phyloP scores from a whole-genome alignment of 805 yeast species.

The Pichia nanzhaoensis region DNA sequence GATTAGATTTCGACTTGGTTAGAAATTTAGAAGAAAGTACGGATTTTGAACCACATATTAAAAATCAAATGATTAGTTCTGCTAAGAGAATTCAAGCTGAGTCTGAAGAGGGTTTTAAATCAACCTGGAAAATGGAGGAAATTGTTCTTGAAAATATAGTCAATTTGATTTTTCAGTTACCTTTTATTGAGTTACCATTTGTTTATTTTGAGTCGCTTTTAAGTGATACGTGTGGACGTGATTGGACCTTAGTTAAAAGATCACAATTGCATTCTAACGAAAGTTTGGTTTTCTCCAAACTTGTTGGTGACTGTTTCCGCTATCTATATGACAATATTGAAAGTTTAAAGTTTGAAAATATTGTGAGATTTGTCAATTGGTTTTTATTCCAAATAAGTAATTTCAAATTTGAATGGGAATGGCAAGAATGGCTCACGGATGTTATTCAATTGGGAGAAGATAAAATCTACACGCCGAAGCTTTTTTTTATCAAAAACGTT shows the following conservation, averaged over 20 bases:
- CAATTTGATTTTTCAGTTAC: constrained; percentile 70
- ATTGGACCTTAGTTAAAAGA: constrained; percentile 43
- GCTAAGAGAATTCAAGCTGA: constrained; percentile 35
- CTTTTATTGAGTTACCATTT: constrained; percentile 52
- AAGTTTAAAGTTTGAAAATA: constrained; percentile 67
- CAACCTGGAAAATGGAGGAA: constrained; percentile 91
- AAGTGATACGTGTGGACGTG: constrained; percentile 79
- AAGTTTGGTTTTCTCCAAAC: constrained; percentile 72
- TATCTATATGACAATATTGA: constrained; percentile 66
- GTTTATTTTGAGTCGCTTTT: constrained; percentile 81
- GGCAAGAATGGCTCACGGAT: constrained; percentile 80
- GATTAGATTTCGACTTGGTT: constrained; percentile 33
- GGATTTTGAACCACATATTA: constrained; percentile 24
- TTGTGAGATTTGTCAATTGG: constrained; percentile 78
- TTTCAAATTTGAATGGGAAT: constrained; percentile 94
- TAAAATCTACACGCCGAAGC: constrained; percentile 61
- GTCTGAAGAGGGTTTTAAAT: constrained; percentile 32
- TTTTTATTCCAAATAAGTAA: constrained; percentile 88
- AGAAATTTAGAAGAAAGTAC: constrained; percentile 23
- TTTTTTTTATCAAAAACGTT: constrained; percentile 66
- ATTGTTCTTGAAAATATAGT: constrained; percentile 77
- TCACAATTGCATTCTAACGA: constrained; percentile 17
- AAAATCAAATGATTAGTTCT: constrained; percentile 24
- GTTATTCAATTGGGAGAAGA: constrained; percentile 43
- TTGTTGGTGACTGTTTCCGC: constrained; percentile 86